Conservation (phyloP, 495 filamentous ascomycete species). For the Penicillium flavigenum region DNA sequence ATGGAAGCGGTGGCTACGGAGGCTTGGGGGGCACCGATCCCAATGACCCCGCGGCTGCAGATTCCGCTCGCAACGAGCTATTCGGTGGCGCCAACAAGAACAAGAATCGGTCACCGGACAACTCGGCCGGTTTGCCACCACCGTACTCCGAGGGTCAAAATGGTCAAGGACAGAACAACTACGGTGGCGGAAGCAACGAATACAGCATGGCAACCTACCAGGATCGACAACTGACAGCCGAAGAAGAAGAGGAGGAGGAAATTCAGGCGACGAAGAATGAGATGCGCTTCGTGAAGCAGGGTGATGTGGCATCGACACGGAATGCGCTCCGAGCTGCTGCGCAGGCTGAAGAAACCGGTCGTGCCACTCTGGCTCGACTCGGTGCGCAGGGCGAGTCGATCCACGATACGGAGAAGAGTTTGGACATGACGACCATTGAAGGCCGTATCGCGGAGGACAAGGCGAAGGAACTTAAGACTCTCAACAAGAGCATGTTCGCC, state of each 20-base stretch:
- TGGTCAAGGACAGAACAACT: constrained; percentile 28
- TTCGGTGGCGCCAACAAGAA: constrained; percentile 65
- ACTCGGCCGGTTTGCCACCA: constrained; percentile 39
- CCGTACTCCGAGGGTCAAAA: constrained; percentile 42
- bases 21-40: constrained; percentile 59
- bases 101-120: constrained; percentile 34
- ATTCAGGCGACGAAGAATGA: constrained; percentile 68
- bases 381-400: constrained; percentile 74
- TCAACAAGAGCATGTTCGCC: constrained; percentile 82
- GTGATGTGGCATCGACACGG: constrained; percentile 67
- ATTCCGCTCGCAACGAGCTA: constrained; percentile 59
- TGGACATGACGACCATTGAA: constrained; percentile 67
- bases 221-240: constrained; percentile 71
- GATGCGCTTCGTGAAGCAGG: constrained; percentile 72
- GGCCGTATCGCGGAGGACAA: constrained; percentile 73
- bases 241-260: constrained; percentile 69
- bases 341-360: constrained; percentile 70
- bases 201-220: constrained; percentile 60
- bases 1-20: constrained; percentile 71
- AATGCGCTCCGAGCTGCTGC: constrained; percentile 66
- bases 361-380: constrained; percentile 65
- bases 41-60: constrained; percentile 48
- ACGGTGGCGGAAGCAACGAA: constrained; percentile 48
- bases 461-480: constrained; percentile 69
- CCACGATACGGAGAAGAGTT: constrained; percentile 72